Evolutionary conservation across 2,329 filamentous ascomycete genomes (phyloP), one percentile per base, ranked within the genome.

Genomic region (Aspergillus sclerotialis): DNA sequence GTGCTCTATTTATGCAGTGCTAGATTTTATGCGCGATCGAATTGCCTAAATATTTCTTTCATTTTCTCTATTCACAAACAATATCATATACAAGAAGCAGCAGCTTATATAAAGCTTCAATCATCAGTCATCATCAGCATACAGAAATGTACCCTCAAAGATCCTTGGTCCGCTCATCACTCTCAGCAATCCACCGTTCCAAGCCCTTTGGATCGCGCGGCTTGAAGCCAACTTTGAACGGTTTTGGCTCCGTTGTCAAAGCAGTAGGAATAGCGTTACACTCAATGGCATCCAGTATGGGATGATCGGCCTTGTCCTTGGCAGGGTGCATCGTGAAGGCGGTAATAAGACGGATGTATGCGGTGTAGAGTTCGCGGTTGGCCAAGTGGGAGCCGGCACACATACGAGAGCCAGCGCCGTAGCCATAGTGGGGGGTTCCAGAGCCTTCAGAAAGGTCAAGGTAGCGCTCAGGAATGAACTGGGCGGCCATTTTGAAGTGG

Each of bases 381-480:
- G 73, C 78, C 7, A 82, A 65, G 44, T 80, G 77, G 2, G 70
- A 74, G 12, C 78, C 78, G 0, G 72, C 73, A 48, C 78, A 82
- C 70, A 80, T 79, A 24, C 78, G 67, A 2, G 71, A 73, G 2
- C 78, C 78, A 0, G 77, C 76, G 3, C 78, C 78, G 41, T 78
- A 82, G 7, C 63, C 74, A 46, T 76, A 79, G 48, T 81, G 78
- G 0, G 72, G 73, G 2, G 76, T 78, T 6, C 76, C 76, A 0
- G 62, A 54, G 4, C 58, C 60, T 31, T 65, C 73, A 14, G 46
- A 61, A 28, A 68, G 65, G 33, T 78, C 57, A 8, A 88, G 63
- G 51, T 82, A 88, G 16, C 83, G 74, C 43, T 87, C 82, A 0
- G 82, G 80, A n/a, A 76, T 65, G 55, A 88, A 87, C 5, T 65